Base-by-base conservation (phyloP, 441 rosid genomes). In the Codiaeum variegatum region DNA sequence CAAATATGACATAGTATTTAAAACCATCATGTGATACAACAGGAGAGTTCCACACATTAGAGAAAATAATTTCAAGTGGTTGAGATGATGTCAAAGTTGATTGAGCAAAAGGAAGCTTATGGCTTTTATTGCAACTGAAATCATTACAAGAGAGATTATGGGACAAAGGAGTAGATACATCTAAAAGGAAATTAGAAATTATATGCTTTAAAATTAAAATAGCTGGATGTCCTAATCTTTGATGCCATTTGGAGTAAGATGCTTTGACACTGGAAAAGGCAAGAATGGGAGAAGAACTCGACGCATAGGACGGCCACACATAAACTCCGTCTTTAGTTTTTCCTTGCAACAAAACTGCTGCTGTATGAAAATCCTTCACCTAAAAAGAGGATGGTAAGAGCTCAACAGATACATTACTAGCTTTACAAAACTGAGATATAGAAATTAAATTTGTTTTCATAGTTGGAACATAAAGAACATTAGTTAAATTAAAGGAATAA, bases 21-120 rank as follows among this genome's bases (percentile, higher is more conserved):
- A 32, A 32, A 32, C 36, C 36, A 32, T 32, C 36, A 26, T 65
- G 75, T 77, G 84, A 87, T 0, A 5, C 4, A 5, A 67, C 18
- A 0, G 19, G 44, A 6, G 28, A 67, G 0, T 40, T 51, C 71
- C 6, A 49, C 0, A 49, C 59, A 51, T 67, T 0, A 0, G 18
- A 51, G 3, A 47, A 49, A 2, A 67, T 51, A 0, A 31, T 9
- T 67, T 67, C 42, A 26, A 67, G 4, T 0, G 59, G 71, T 0
- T 49, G 15, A 0, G 26, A 26, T 0, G 42, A 51, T 6, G 19
- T 1, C n/a, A n/a, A n/a, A n/a, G 24, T 49, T 0, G 71, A 67
- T 1, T 0, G 49, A 0, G 19, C 19, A 11, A 67, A 67, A 0
- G 44, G 13, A 0, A 49, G 28, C 6, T 47, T 67, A 8, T 67